phyloP scores from a whole-genome alignment of 805 yeast species.

The Barnettozyma vustinii region DNA sequence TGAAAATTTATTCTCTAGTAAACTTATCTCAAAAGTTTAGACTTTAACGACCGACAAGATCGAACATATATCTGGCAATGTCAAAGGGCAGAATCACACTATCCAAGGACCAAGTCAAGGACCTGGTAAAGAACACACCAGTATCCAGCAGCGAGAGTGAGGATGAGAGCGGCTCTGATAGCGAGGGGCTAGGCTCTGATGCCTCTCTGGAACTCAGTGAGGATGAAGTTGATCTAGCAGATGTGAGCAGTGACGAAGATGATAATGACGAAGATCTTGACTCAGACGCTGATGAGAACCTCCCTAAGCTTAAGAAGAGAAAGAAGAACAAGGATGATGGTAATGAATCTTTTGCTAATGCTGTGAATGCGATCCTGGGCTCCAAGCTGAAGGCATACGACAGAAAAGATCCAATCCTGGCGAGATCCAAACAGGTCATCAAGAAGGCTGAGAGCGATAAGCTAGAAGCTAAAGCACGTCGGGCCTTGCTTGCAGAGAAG shows the following conservation, averaged over 20 bases:
- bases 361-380: conserved; percentile 76
- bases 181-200: conserved; percentile 12
- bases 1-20: not conserved
- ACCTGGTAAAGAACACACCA: conserved; percentile 5
- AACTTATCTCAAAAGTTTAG: not conserved
- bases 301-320: conserved; percentile 46
- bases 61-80: not conserved
- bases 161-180: conserved; percentile 9
- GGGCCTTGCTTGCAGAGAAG: conserved; percentile 65
- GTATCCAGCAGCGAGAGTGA: conserved; percentile 6
- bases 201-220: conserved; percentile 10
- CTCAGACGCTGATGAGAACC: conserved; percentile 31
- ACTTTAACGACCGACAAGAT: not conserved
- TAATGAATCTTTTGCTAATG: conserved; percentile 71
- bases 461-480: conserved; percentile 77
- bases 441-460: conserved; percentile 76
- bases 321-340: conserved; percentile 62
- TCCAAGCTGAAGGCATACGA: conserved; percentile 87
- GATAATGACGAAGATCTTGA: conserved; percentile 18
- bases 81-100: conserved; percentile 7
- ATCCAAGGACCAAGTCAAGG: conserved; percentile 4
- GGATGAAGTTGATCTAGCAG: conserved; percentile 8
- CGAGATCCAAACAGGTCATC: conserved; percentile 66
- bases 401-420: conserved; percentile 84
- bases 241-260: conserved; percentile 11